Percentiles rank a stretch among this genome's conserved stretches.
These are phyloP conservation scores for Paramecium tetraurelia DNA, from an alignment of 73 alveolate species.

Conservation along the genomic window DNA sequence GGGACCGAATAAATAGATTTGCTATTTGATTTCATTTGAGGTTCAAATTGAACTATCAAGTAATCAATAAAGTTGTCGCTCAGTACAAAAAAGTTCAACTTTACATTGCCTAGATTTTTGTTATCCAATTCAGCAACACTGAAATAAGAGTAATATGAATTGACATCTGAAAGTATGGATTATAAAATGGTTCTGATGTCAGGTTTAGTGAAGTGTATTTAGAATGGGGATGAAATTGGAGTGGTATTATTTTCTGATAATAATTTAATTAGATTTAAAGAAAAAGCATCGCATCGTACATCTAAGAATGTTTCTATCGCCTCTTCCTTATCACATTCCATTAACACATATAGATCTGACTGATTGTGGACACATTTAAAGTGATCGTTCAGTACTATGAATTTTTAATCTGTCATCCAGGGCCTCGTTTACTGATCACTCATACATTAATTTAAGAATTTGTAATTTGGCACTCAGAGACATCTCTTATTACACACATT, in stretches of 20 bases:
- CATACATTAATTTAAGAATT: neutral
- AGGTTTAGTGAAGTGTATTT: neutral
- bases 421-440: slow-evolving; percentile 1
- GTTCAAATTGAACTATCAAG: neutral
- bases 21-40: neutral
- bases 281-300: neutral
- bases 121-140: neutral
- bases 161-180: neutral
- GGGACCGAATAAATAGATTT: neutral
- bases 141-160: neutral
- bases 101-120: neutral
- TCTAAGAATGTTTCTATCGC: neutral
- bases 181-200: neutral
- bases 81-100: neutral
- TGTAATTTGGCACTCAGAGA: neutral
- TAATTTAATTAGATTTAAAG: neutral
- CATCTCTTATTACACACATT: neutral
- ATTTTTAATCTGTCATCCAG: neutral
- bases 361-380: neutral
- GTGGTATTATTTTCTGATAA: neutral
- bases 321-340: neutral
- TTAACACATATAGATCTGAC: neutral
- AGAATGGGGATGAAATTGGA: neutral
- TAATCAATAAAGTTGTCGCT: neutral
- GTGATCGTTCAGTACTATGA: neutral